phyloP scores from a whole-genome alignment of 805 yeast species.

The Ogataea chonburiensis region DNA sequence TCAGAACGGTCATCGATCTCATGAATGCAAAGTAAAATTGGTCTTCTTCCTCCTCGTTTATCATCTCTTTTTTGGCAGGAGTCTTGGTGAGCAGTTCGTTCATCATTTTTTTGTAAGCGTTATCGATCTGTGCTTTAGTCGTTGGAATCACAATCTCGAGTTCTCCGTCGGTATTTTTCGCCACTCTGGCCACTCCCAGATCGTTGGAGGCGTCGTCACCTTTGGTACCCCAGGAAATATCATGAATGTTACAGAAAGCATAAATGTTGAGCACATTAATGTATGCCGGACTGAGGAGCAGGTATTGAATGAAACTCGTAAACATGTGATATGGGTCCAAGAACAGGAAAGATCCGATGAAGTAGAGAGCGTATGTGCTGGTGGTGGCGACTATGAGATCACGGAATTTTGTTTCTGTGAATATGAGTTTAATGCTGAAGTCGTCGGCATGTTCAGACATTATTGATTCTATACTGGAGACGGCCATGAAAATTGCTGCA shows the following conservation, averaged over 20 bases:
- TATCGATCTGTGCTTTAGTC: conserved; percentile 72
- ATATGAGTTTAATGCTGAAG: conserved; percentile 45
- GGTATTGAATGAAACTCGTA: conserved; percentile 81
- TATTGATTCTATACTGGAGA: conserved; percentile 50
- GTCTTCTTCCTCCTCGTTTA: conserved; percentile 46
- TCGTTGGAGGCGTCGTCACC: conserved; percentile 72
- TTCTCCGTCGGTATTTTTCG: conserved; percentile 55
- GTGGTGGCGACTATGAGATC: conserved; percentile 83
- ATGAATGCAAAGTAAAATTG: conserved; percentile 87
- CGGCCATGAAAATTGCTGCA: conserved; percentile 80
- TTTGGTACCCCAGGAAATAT: conserved; percentile 96
- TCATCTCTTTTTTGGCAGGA: conserved; percentile 21
- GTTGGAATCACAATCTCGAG: conserved; percentile 75
- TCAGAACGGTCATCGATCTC: conserved; percentile 82
- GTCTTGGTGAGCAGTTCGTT: conserved; percentile 50
- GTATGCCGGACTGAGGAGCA: conserved; percentile 83
- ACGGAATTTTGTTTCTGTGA: conserved; percentile 71
- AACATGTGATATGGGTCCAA: conserved; percentile 93
- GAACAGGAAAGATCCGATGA: conserved; percentile 73
- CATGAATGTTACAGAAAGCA: conserved; percentile 95
- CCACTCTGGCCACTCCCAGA: conserved; percentile 76
- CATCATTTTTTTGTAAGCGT: conserved; percentile 63
- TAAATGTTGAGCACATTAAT: conserved; percentile 89
- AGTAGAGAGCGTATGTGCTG: conserved; percentile 80
- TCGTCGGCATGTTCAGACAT: conserved; percentile 35